phyloP scores from a whole-genome alignment of 2,329 filamentous ascomycete species.

The Albophoma yamanashiensis region DNA sequence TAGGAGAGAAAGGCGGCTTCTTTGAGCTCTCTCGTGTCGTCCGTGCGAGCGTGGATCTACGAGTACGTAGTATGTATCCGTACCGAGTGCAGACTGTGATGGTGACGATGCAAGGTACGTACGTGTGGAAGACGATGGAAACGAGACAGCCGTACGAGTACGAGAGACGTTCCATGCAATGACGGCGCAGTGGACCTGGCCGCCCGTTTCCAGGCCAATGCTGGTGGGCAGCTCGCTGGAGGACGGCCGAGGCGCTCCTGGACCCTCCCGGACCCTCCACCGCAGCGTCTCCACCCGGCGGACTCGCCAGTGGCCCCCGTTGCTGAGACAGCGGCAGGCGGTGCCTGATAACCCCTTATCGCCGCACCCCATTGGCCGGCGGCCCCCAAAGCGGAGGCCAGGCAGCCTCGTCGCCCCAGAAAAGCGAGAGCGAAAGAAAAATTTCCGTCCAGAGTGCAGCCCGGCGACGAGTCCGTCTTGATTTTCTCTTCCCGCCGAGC shows the following conservation, averaged over 20 bases:
- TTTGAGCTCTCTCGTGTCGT: not conserved
- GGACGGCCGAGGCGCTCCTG: not conserved
- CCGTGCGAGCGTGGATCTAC: too few relatives aligned
- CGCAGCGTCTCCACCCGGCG: not conserved
- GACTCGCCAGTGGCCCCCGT: slow-evolving; percentile 5
- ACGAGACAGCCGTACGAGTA: too few relatives aligned
- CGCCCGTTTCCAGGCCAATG: not conserved
- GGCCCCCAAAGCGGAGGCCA: slow-evolving; percentile 1
- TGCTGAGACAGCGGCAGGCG: slow-evolving; percentile 21
- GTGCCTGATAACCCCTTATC: slow-evolving; percentile 21
- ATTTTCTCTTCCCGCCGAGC: not conserved
- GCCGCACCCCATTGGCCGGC: slow-evolving; percentile 13
- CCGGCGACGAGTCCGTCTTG: not conserved
- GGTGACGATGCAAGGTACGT: too few relatives aligned
- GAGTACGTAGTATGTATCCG: too few relatives aligned
- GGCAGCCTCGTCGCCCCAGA: slow-evolving; percentile 4
- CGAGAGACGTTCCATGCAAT: too few relatives aligned
- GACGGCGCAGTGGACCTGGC: too few relatives aligned
- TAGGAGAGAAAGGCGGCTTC: not conserved
- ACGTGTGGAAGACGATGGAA: too few relatives aligned
- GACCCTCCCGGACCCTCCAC: not conserved
- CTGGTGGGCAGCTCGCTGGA: not conserved
- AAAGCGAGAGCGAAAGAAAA: slow-evolving; percentile 14
- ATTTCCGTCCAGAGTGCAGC: slow-evolving; percentile 2
- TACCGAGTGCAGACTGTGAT: too few relatives aligned